These are phyloP conservation scores for Cicer yamashitae DNA, from an alignment of 306 rosid species.

Conservation along the genomic window DNA sequence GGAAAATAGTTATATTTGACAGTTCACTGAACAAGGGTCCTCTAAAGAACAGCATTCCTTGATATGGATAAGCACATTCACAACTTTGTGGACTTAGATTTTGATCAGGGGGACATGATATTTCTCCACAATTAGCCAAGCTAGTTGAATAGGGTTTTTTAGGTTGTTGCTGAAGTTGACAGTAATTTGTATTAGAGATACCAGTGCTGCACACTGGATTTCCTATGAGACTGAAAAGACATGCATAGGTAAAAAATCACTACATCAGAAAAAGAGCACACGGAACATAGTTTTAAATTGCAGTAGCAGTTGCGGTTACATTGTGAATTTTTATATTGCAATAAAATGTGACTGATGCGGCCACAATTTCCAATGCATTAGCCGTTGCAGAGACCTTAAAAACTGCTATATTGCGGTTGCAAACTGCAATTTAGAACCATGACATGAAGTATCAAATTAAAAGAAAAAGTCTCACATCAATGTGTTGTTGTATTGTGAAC, in stretches of 20 bases:
- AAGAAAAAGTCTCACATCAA: slow-evolving; percentile 64
- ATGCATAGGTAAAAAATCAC: slow-evolving; percentile 34
- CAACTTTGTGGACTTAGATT: slow-evolving; percentile 89
- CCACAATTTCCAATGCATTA: no score
- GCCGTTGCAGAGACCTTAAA: no score
- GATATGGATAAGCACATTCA: slow-evolving; percentile 82
- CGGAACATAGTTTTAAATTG: no score
- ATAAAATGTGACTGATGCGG: no score
- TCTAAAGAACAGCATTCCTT: slow-evolving; percentile 80
- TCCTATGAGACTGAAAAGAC: slow-evolving; percentile 69
- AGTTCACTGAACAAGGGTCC: slow-evolving; percentile 81
- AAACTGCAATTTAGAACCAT: no score
- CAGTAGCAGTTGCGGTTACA: no score
- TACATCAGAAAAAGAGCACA: slow-evolving; percentile 22
- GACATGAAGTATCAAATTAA: background rate
- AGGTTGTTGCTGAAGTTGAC: slow-evolving; percentile 61
- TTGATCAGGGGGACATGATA: slow-evolving; percentile 65
- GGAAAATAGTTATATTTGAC: slow-evolving; percentile 61
- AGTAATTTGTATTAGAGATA: slow-evolving; percentile 57
- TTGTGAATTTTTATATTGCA: no score
- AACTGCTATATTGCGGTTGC: no score
- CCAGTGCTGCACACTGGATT: slow-evolving; percentile 73
- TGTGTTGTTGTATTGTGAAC: slow-evolving; percentile 60
- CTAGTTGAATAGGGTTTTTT: slow-evolving; percentile 72
- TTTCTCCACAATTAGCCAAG: slow-evolving; percentile 61